Evolutionary conservation across 495 filamentous ascomycete genomes (phyloP), one percentile per base, ranked within the genome.

Genomic region (Tuber aestivum): DNA sequence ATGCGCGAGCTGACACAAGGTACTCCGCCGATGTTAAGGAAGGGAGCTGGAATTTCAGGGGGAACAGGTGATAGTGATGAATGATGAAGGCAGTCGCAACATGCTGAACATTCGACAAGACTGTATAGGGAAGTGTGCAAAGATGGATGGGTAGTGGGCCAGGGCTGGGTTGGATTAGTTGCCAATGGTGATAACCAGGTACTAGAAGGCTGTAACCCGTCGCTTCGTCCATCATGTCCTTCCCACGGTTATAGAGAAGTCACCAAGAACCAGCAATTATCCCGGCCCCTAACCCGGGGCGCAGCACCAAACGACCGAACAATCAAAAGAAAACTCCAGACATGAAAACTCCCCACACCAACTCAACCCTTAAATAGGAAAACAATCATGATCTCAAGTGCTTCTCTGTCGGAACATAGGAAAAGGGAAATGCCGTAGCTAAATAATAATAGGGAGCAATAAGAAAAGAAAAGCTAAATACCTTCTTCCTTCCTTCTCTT

Each of bases 401-500:
- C 27, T 16, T 65, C 14, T 16, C 56, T 32, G 27, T 18, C 27
- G 12, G 14, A 27, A 35, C 27, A 65, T 35, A 35, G 14, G 27
- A 32, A 65, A 32, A n/a, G 27, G 56, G 12, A 65, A 65, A 65
- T 18, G 56, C 27, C 56, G 32, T 18, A 32, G 27, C n/a, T 35
- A 50, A 78, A 61, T 56, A 77, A 72, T 20, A 74, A 61, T 37
- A 71, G 16, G 70, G 50, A 16, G 71, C 38, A 73, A 48, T 69
- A 72, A 70, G 44, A 72, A 69, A 79, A 65, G 68, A 70, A 77
- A 35, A 27, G 76, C 76, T 82, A 82, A 79, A 77, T 79, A 82
- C 81, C 81, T 82, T 82, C 81, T 14, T 77, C 72, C 44, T 77
- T 79, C 69, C 80, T 82, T 41, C 80, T 71, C 61, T 82, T 82